Evolutionary conservation across 2,329 filamentous ascomycete genomes (phyloP).

Genomic region (Cladosporium colombiae): DNA sequence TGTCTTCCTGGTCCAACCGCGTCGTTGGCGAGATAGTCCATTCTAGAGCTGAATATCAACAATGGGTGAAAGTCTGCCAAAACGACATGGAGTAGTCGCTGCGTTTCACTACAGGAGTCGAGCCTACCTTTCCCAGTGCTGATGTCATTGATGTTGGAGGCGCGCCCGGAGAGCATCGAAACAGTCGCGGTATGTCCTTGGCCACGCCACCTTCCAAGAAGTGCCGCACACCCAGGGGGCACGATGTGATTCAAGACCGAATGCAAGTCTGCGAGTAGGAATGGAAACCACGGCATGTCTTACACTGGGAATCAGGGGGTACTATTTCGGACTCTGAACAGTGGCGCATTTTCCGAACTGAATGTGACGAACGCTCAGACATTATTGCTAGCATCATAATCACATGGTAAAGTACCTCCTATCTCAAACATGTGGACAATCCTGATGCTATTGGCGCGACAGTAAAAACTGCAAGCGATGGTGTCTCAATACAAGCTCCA

Average conservation of each 20-base stretch:
- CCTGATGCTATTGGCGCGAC: neutral
- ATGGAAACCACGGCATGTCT: neutral
- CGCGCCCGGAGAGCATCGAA: neutral
- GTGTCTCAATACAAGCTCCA: neutral
- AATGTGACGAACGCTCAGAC: neutral
- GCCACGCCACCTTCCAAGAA: neutral
- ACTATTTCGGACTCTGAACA: neutral
- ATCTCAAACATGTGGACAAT: neutral
- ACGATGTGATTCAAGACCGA: neutral
- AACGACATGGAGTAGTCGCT: neutral
- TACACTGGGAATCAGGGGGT: neutral
- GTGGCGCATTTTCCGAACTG: neutral
- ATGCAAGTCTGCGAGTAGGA: neutral
- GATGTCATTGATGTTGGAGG: neutral
- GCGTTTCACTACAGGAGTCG: neutral
- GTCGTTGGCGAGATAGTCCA: neutral
- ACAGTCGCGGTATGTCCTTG: neutral
- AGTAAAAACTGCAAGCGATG: neutral
- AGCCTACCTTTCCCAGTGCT: neutral
- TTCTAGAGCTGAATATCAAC: neutral
- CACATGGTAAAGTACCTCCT: neutral
- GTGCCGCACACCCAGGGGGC: neutral
- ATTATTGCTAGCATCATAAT: neutral
- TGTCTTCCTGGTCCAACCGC: neutral
- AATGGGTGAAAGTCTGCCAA: neutral